phyloP scores from a whole-genome alignment of 192 early-diverging fungal species.

The Backusella australiensis region DNA sequence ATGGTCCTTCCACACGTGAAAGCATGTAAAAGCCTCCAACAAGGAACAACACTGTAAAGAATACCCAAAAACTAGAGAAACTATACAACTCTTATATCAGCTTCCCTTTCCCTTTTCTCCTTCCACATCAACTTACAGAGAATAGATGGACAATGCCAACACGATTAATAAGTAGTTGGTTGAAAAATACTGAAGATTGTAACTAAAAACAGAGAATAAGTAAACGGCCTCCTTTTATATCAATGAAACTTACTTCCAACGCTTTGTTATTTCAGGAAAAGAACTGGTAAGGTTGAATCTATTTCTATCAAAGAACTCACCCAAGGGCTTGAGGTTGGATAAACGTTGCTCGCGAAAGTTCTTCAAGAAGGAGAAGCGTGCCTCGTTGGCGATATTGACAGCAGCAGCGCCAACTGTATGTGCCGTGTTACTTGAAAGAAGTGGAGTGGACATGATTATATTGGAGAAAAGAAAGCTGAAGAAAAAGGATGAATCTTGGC shows the following conservation, averaged over 20 bases:
- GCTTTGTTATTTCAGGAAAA: constrained; percentile 30
- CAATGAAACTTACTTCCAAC: constrained; percentile 34
- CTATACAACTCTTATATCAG: constrained; percentile 18
- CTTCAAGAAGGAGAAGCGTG: constrained; percentile 43
- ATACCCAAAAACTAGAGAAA: constrained; percentile 47
- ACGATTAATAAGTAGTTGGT: constrained; percentile 60
- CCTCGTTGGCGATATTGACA: constrained; percentile 26
- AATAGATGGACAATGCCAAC: constrained; percentile 52
- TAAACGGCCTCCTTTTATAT: neutral
- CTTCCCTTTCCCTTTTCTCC: neutral
- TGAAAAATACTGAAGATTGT: constrained; percentile 60
- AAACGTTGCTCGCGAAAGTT: constrained; percentile 52
- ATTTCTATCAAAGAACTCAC: constrained; percentile 59
- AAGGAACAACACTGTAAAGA: constrained; percentile 51
- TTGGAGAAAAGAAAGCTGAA: neutral
- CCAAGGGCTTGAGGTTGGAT: constrained; percentile 43
- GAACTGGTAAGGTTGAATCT: constrained; percentile 46
- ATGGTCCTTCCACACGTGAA: constrained; percentile 41
- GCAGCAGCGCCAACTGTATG: constrained; percentile 25
- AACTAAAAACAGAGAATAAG: constrained; percentile 30
- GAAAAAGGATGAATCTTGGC: neutral
- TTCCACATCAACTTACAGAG: constrained; percentile 39
- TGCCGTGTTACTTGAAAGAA: constrained; percentile 20
- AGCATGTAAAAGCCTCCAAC: constrained; percentile 48
- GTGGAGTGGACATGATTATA: constrained; percentile 13